Percentiles rank a stretch among this genome's conserved stretches.
Conservation (phyloP, 2,329 filamentous ascomycete species). For the Colletotrichum horii region DNA sequence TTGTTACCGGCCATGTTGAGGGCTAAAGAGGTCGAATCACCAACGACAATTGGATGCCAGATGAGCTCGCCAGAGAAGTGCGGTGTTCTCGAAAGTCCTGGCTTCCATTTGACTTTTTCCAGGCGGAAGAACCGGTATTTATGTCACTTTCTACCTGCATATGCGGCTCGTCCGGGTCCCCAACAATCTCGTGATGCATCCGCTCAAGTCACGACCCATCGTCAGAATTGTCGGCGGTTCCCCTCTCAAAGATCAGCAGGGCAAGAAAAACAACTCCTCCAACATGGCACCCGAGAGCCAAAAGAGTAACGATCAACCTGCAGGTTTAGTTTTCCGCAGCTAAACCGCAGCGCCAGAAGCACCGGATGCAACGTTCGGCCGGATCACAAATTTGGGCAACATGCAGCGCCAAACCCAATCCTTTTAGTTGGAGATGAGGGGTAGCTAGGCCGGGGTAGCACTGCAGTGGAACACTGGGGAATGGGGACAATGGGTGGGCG, state of each 20-base stretch:
- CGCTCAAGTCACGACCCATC: background rate
- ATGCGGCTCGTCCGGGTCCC: background rate
- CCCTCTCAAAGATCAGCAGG: background rate
- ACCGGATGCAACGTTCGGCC: background rate
- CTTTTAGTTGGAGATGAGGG: background rate
- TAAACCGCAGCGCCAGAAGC: background rate
- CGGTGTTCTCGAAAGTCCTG: background rate
- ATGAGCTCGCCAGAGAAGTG: background rate
- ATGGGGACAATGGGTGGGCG: background rate
- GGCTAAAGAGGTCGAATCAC: background rate
- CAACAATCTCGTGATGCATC: background rate
- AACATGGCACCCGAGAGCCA: background rate
- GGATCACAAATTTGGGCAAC: background rate
- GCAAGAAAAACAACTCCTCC: background rate
- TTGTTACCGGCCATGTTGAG: background rate
- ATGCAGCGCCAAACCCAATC: background rate
- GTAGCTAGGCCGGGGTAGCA: background rate
- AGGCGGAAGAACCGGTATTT: background rate
- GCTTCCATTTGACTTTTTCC: background rate
- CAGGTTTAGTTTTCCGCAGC: background rate
- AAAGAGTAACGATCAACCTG: background rate
- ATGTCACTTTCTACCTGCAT: background rate
- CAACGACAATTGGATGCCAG: background rate
- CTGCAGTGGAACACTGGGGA: background rate
- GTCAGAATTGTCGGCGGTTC: slow-evolving; percentile 15